Evolutionary conservation across 1,284 basidiomycete species (phyloP), one percentile per base, ranked within the genome.

Genomic region (Sanghuangporus weigelae): DNA sequence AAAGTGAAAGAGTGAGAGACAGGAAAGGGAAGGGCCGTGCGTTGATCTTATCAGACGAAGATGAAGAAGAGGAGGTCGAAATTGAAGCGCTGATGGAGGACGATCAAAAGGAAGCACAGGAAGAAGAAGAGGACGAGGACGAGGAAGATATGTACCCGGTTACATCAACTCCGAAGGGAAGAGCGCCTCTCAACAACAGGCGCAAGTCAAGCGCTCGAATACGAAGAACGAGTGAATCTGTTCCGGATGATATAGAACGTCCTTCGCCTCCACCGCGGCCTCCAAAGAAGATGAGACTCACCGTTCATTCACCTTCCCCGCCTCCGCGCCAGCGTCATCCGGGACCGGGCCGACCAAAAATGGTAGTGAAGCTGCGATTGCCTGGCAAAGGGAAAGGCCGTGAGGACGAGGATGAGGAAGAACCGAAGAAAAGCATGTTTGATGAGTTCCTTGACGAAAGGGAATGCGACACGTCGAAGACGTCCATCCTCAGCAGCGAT

Each of bases 401-500:
- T 69, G 79, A 38, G 14, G 46, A 53, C 12, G 59, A 59, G 8
- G 86, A 89, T 59, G 83, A 85, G 7, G 81, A 84, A 23, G 76
- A 69, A n/a, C 76, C 78, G 2, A 66, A 71, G 48, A 79, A 77
- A 48, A 85, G 86, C n/a, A 79, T 95, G 63, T 93, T 96, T 75
- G 90, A 96, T 63, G 91, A 95, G 46, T 78, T 96, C 61, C 79
- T 98, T 59, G 76, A 74, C 16, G 78, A 81, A 0, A 78, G 81
- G 14, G 91, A 98, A 60, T 86, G 94, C 35, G 92, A 95, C 72
- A 90, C 83, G 35, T 77, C 80, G 19, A 87, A 85, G 67, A 95
- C 95, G n/a, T 73, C 76, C 5, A 85, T 95, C 44, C 73, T 75
- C 1, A 75, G 76, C n/a, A 71, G 73, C 8, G 96, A 99, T 73